Percentiles rank a stretch among this genome's conserved stretches.
Evolutionary conservation across 2,329 filamentous ascomycete species (phyloP).

Genomic region (Xylaria sp.): DNA sequence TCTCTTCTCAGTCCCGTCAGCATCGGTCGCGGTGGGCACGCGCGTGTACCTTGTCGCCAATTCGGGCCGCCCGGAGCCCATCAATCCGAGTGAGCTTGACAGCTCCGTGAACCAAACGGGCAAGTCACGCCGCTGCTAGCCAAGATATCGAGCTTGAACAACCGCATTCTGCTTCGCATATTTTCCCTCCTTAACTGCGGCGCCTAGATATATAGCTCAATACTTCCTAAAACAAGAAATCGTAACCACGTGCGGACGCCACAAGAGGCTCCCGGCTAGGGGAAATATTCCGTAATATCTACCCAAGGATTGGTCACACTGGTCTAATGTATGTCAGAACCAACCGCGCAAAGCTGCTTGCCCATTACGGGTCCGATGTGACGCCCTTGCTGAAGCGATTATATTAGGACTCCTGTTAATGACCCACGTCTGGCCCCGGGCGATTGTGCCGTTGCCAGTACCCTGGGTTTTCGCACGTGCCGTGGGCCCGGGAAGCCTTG

Average conservation of each 20-base stretch:
- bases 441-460: constrained; percentile 25
- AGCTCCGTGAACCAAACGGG: constrained; percentile 41
- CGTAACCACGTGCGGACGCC: neutral
- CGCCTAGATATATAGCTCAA: constrained; percentile 1
- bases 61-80: constrained; percentile 36
- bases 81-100: constrained; percentile 21
- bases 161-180: constrained; percentile 6
- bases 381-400: constrained; percentile 17
- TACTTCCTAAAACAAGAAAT: constrained; percentile 16
- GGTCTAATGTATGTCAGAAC: neutral
- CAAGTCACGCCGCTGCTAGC: constrained; percentile 36
- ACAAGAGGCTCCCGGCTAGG: constrained; percentile 12
- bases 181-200: constrained; percentile 5
- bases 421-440: constrained; percentile 17
- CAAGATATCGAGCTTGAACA: constrained; percentile 16
- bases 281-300: constrained; percentile 27
- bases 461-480: constrained; percentile 24
- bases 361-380: constrained; percentile 23
- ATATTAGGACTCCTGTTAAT: constrained; percentile 7
- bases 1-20: constrained; percentile 7
- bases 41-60: constrained; percentile 28
- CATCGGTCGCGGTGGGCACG: constrained; percentile 18
- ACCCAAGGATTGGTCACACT: constrained; percentile 16
- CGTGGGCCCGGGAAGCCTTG: constrained; percentile 24
- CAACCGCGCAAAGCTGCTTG: constrained; percentile 22